Percentiles rank a stretch among this genome's conserved stretches.
phyloP scores from a whole-genome alignment of 305 asterid genomes.

The Coffea humblotiana region DNA sequence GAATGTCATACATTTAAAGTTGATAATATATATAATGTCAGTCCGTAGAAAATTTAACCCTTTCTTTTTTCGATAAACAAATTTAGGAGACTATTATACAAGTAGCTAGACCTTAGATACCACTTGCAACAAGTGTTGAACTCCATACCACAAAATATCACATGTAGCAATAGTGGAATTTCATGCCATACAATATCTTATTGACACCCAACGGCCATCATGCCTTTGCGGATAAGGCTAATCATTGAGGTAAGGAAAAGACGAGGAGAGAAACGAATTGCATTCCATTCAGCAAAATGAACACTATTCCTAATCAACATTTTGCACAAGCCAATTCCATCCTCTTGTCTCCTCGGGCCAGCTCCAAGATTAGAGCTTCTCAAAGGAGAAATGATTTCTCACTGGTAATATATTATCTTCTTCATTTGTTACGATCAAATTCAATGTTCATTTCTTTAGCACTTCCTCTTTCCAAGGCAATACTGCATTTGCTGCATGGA shows the following conservation, averaged over 20 bases:
- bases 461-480: not conserved
- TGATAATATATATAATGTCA: no score
- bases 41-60: no score
- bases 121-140: no score
- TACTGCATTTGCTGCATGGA: not conserved
- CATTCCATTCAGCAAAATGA: constrained; percentile 11
- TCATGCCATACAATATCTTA: no score
- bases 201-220: no score
- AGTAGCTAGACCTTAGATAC: no score
- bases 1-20: no score
- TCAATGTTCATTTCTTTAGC: not conserved
- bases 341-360: constrained; percentile 3
- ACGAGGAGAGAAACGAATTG: not conserved
- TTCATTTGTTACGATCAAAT: not conserved
- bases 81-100: no score
- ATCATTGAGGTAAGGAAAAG: not conserved
- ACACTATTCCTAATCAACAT: constrained; percentile 10
- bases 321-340: constrained; percentile 16
- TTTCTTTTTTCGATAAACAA: no score
- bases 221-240: no score
- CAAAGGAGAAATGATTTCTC: constrained; percentile 18
- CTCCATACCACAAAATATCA: no score
- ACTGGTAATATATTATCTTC: not conserved
- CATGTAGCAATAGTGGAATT: no score
- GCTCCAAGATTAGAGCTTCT: constrained; percentile 13